A percentile compares a stretch with the other conserved stretches of the same genome.
Evolutionary conservation across 371 early-diverging fungal genomes (phyloP).

Genomic region (Umbelopsis sp.): DNA sequence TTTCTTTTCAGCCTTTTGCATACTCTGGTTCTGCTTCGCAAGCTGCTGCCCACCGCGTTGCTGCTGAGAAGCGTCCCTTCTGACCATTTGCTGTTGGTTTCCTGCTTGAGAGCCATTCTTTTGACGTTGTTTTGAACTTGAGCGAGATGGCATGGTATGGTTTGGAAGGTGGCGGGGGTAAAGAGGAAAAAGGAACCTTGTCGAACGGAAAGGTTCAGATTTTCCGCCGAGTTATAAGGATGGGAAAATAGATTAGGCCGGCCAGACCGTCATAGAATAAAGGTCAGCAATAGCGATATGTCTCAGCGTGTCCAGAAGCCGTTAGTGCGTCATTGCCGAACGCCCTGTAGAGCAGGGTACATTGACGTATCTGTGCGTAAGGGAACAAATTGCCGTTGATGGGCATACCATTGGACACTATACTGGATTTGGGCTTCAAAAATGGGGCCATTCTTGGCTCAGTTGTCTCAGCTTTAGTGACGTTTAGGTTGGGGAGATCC

Average conservation of each 20-base stretch:
- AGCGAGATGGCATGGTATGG: neutral
- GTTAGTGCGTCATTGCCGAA: neutral
- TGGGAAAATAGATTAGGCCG: neutral
- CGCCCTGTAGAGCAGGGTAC: neutral
- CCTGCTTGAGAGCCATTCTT: neutral
- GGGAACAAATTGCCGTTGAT: neutral
- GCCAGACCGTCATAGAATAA: neutral
- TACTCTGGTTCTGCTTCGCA: neutral
- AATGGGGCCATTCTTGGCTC: neutral
- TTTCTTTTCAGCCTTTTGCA: neutral
- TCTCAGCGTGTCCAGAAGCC: neutral
- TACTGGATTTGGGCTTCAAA: neutral
- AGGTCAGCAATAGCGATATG: neutral
- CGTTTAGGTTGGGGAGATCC: neutral
- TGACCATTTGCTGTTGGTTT: neutral
- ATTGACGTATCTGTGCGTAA: neutral
- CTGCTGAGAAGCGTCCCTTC: no score
- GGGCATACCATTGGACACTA: neutral
- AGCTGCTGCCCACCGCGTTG: neutral
- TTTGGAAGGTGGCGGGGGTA: neutral
- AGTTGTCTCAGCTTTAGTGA: neutral
- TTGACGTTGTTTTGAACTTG: neutral
- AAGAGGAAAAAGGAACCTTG: neutral
- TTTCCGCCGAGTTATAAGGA: neutral
- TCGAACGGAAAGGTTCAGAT: neutral